Conservation (phyloP, 2,329 filamentous ascomycete species). For the Venturia effusa region DNA sequence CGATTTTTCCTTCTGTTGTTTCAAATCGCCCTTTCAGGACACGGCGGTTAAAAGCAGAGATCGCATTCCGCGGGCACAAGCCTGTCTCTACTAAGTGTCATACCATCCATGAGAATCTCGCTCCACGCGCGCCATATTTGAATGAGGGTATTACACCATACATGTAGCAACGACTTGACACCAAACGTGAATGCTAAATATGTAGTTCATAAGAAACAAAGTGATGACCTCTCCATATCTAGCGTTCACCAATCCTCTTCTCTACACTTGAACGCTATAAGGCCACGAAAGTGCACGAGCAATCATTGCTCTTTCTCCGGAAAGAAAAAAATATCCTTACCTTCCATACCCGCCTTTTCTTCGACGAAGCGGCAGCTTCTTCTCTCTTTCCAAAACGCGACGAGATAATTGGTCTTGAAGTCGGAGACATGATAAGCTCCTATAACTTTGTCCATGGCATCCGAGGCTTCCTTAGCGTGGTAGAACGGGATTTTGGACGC, state of each 20-base stretch:
- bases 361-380: not conserved
- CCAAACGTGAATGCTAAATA: not conserved
- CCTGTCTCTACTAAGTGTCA: no score
- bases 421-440: not conserved
- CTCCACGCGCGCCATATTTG: not conserved
- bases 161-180: no score
- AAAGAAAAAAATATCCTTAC: constrained; percentile 3
- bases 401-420: constrained; percentile 1
- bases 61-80: no score
- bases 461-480: constrained; percentile 42
- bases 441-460: constrained; percentile 29
- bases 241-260: not conserved
- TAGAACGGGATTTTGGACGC: constrained; percentile 54
- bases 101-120: not conserved
- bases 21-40: no score
- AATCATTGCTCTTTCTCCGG: not conserved
- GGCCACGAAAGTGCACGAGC: not conserved
- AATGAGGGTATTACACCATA: not conserved
- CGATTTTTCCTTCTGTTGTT: no score
- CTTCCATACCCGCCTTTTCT: not conserved
- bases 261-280: no score
- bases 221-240: not conserved
- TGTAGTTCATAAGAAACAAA: not conserved
- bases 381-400: constrained; percentile 3
- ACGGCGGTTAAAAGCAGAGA: no score